phyloP scores from a whole-genome alignment of 1,284 basidiomycete genomes.

The Bondarzewia mesenterica region DNA sequence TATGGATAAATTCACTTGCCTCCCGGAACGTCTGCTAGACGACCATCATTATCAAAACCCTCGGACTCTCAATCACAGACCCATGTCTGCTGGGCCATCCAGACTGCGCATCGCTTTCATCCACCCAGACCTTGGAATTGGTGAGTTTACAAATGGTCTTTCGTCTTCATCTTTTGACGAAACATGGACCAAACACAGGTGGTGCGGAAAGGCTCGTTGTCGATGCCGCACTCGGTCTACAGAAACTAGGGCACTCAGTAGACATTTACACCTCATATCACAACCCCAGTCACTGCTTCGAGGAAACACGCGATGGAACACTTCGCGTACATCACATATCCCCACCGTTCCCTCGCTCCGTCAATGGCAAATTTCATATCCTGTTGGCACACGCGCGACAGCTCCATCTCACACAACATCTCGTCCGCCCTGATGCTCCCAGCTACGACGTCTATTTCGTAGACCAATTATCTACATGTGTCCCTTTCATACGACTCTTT shows the following conservation, averaged over 20 bases:
- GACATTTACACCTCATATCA: slow-evolving; percentile 93
- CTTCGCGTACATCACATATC: slow-evolving; percentile 74
- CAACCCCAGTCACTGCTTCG: slow-evolving; percentile 79
- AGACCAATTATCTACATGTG: slow-evolving; percentile 89
- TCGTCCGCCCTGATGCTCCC: slow-evolving; percentile 40
- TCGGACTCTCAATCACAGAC: background rate
- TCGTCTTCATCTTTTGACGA: slow-evolving; percentile 8
- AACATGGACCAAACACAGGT: slow-evolving; percentile 38
- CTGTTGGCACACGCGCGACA: slow-evolving; percentile 87
- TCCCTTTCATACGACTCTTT: slow-evolving; percentile 73
- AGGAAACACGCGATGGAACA: slow-evolving; percentile 85
- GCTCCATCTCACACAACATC: slow-evolving; percentile 64
- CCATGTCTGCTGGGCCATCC: background rate
- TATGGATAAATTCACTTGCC: too few relatives aligned
- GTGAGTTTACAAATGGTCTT: slow-evolving; percentile 34
- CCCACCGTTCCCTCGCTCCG: slow-evolving; percentile 73
- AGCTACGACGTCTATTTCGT: slow-evolving; percentile 82
- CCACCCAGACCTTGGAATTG: slow-evolving; percentile 94
- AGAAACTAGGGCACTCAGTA: slow-evolving; percentile 82
- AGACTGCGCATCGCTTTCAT: slow-evolving; percentile 67
- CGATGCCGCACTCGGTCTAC: slow-evolving; percentile 88
- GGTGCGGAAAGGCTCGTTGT: slow-evolving; percentile 94
- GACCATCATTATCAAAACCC: background rate
- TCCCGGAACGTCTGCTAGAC: background rate
- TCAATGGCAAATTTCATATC: slow-evolving; percentile 78